Base-by-base conservation (phyloP, 768 basidiomycete genomes). In the Hebeloma cylindrosporum region DNA sequence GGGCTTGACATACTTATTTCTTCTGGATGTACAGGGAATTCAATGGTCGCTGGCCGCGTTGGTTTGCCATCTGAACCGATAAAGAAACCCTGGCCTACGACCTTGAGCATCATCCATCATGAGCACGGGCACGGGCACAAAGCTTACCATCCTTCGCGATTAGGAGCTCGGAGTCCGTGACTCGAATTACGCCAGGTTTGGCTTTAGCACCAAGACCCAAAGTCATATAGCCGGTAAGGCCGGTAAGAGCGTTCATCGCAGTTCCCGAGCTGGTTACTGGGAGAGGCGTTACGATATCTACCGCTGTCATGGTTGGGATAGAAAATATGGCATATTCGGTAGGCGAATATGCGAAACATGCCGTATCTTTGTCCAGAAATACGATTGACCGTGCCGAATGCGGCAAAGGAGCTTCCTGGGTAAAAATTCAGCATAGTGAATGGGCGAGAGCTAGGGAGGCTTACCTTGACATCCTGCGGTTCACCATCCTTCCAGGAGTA, bases 401-500 rank as follows among this genome's bases (percentile, higher is more conserved):
- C 9, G 94, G 88, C 3, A 97, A 72, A 0, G 72, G 57, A 3
- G 82, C 69, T 77, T 98, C 95, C 88, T 94, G 47, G 11, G 16
- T n/a, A 25, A 13, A 16, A 32, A 14, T 45, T 38, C 28, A 40
- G 14, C 37, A 37, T 43, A 8, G 41, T 27, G 10, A 21, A n/a
- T 16, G 33, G 26, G 5, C n/a, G 4, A 39, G 27, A 16, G 36
- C 43, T 43, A 47, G 47, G 23, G 16, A 32, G 10, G 20, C 6
- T 5, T 54, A 90, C 89, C 70, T 81, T 83, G 37, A 73, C 62
- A 31, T 82, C 83, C 51, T 89, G 82, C 18, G 82, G 74, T 46
- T 92, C 85, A 13, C 90, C 88, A 56, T 93, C 90, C 50, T 77
- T 83, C 87, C 93, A 94, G 6, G 80, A 77, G 61, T 93, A 93